Evolutionary conservation across 371 early-diverging fungal genomes (phyloP).

Genomic region (Apophysomyces sp.): DNA sequence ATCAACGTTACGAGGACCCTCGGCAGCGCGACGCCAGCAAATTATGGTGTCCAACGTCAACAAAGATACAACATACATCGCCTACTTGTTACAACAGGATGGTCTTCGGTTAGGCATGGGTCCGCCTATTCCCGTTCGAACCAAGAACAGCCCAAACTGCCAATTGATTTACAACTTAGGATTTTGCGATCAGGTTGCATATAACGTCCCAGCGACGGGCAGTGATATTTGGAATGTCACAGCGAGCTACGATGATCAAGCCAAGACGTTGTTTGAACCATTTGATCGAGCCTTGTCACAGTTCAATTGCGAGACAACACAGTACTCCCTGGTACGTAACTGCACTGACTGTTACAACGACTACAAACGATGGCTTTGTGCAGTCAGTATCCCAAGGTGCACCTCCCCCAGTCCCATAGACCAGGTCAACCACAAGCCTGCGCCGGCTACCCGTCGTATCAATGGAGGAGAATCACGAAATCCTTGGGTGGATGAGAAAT

Average conservation of each 20-base stretch:
- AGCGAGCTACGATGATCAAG: conserved; percentile 46
- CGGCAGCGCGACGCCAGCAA: conserved; percentile 25
- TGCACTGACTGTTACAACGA: conserved; percentile 60
- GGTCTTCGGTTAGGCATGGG: conserved; percentile 26
- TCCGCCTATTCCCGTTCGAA: conserved; percentile 25
- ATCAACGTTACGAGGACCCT: conserved; percentile 28
- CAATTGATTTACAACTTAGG: conserved; percentile 51
- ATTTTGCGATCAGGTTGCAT: conserved; percentile 63
- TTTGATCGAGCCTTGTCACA: conserved; percentile 53
- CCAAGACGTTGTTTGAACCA: conserved; percentile 40
- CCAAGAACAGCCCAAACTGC: conserved; percentile 50
- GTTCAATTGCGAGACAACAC: conserved; percentile 58
- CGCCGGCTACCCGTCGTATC: conserved; percentile 29
- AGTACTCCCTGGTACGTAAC: conserved; percentile 63
- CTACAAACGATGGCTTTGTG: conserved; percentile 68
- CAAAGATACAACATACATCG: conserved; percentile 36
- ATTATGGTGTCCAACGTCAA: conserved; percentile 36
- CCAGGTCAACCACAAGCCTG: conserved; percentile 13
- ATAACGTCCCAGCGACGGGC: conserved; percentile 49
- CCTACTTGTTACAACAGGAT: conserved; percentile 41
- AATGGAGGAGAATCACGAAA: conserved; percentile 38
- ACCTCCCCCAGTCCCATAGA: conserved; percentile 25
- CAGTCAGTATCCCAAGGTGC: conserved; percentile 65
- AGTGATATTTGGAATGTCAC: conserved; percentile 28
- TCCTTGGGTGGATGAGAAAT: conserved; percentile 39